Conservation (phyloP, 2,329 filamentous ascomycete genomes). For the Xenoacremonium recifei region DNA sequence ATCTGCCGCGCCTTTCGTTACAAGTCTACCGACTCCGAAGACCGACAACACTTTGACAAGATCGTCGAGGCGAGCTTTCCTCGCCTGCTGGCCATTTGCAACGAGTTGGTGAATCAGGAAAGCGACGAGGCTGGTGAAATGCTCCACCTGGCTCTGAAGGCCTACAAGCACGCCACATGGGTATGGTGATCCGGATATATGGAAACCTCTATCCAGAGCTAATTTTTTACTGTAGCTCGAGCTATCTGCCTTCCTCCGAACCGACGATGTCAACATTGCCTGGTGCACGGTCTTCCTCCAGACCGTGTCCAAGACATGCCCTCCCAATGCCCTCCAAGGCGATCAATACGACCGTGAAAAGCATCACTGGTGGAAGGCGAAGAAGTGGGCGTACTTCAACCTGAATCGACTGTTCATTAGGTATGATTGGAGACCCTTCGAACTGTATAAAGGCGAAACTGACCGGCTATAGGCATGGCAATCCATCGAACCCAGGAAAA, state of each 20-base stretch:
- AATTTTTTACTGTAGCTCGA: constrained; percentile 75
- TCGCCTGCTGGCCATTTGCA: constrained; percentile 80
- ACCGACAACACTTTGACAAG: constrained; percentile 83
- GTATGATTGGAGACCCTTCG: constrained; percentile 43
- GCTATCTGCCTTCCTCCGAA: constrained; percentile 72
- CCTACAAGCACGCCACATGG: constrained; percentile 98
- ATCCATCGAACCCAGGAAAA: constrained; percentile 73
- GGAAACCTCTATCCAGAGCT: too few species aligned
- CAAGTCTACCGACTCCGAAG: constrained; percentile 75
- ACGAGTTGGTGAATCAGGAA: constrained; percentile 83
- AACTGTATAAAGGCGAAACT: not conserved
- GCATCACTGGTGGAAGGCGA: constrained; percentile 99
- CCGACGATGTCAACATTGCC: constrained; percentile 80
- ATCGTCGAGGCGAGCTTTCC: constrained; percentile 92
- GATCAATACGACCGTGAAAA: constrained; percentile 82
- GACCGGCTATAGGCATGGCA: constrained; percentile 73
- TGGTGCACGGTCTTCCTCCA: constrained; percentile 96
- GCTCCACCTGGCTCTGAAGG: constrained; percentile 91
- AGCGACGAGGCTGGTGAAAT: constrained; percentile 96
- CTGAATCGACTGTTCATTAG: constrained; percentile 92
- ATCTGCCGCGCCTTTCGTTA: constrained; percentile 96
- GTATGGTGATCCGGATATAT: constrained; percentile 50
- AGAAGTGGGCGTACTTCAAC: constrained; percentile 99
- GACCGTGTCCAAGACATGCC: constrained; percentile 82
- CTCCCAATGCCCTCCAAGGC: constrained; percentile 79